phyloP scores from a whole-genome alignment of 805 yeast species.

The Grigorovia transvaalensis region DNA sequence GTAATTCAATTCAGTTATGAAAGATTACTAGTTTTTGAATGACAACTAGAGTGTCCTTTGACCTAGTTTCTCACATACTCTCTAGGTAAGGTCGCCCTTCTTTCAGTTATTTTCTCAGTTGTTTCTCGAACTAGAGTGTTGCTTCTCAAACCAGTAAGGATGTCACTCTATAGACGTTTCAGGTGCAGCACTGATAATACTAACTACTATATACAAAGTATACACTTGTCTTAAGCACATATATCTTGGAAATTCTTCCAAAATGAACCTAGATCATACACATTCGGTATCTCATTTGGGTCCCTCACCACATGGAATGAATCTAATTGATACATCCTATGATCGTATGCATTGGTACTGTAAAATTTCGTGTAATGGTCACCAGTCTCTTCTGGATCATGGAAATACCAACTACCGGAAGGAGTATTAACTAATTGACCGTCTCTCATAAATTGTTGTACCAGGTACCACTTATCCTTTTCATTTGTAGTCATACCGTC shows the following conservation, averaged over 20 bases:
- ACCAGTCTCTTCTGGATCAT: slow-evolving; percentile 3
- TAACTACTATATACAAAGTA: too few species aligned
- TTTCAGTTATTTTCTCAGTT: too few species aligned
- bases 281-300: slow-evolving; percentile 17
- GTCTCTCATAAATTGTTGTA: slow-evolving; percentile 40
- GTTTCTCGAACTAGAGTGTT: too few species aligned
- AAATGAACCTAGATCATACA: slow-evolving; percentile 25
- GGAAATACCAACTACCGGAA: slow-evolving; percentile 10
- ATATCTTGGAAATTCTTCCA: slow-evolving; percentile 18
- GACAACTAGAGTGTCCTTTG: too few species aligned
- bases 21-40: too few species aligned
- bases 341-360: slow-evolving; percentile 26
- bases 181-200: too few species aligned
- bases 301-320: slow-evolving; percentile 8
- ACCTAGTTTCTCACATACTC: too few species aligned
- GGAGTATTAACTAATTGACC: slow-evolving; percentile 26
- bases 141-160: too few species aligned
- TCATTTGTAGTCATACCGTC: slow-evolving; percentile 73
- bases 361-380: slow-evolving; percentile 8
- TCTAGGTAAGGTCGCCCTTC: too few species aligned
- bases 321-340: slow-evolving; percentile 8
- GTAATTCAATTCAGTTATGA: too few species aligned
- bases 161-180: too few species aligned
- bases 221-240: not conserved
- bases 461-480: slow-evolving; percentile 56